Percentiles rank a stretch among this genome's conserved stretches.
Evolutionary conservation across 495 filamentous ascomycete genomes (phyloP).

Genomic region (Penicillium riverlandense): DNA sequence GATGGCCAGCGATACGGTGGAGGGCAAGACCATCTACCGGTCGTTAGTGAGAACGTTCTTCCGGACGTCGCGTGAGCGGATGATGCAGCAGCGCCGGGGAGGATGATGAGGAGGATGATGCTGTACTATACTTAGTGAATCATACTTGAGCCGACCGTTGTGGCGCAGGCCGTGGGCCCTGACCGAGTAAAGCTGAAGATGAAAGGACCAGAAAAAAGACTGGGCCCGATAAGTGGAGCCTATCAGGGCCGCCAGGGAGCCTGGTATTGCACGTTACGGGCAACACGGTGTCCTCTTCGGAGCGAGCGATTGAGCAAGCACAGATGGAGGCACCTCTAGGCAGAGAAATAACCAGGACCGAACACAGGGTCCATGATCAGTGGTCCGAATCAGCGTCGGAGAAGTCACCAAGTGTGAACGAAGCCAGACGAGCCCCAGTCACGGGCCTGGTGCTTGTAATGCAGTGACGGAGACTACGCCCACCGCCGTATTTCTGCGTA

Average conservation of each 20-base stretch:
- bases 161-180: too few species aligned
- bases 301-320: neutral
- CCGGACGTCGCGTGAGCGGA: slow-evolving; percentile 19
- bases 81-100: neutral
- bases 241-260: slow-evolving; percentile 7
- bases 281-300: slow-evolving; percentile 43
- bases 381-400: too few species aligned
- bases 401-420: too few species aligned
- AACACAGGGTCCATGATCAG: too few species aligned
- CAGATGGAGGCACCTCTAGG: neutral
- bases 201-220: too few species aligned
- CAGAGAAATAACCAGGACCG: slow-evolving; percentile 1
- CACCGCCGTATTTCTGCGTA: slow-evolving; percentile 13
- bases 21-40: slow-evolving; percentile 43
- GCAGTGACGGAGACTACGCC: neutral
- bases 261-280: slow-evolving; percentile 8
- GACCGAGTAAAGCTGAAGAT: too few species aligned
- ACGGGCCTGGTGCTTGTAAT: too few species aligned
- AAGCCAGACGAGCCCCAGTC: too few species aligned
- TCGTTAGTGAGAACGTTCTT: slow-evolving; percentile 36
- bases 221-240: slow-evolving; percentile 4
- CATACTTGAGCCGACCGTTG: too few species aligned
- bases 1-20: slow-evolving; percentile 39
- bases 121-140: too few species aligned
- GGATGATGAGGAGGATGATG: too few species aligned